phyloP scores from a whole-genome alignment of 768 basidiomycete genomes.

The Trametes cingulata region DNA sequence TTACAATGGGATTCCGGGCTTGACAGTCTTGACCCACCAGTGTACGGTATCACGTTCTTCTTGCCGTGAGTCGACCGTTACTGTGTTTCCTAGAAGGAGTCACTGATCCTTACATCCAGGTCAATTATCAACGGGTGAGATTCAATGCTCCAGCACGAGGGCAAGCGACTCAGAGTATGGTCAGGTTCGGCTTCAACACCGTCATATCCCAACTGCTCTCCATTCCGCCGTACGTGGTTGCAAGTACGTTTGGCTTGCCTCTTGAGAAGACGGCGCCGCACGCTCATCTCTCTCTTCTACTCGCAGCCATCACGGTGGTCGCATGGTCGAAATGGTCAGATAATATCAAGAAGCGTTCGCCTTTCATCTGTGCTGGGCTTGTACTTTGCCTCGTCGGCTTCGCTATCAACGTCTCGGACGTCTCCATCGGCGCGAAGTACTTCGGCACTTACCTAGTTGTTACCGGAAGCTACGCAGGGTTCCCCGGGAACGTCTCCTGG shows the following conservation, averaged over 20 bases:
- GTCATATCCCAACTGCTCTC: slow-evolving; percentile 64
- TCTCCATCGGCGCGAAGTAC: slow-evolving; percentile 58
- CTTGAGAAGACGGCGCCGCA: too few relatives aligned
- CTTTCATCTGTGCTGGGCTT: slow-evolving; percentile 57
- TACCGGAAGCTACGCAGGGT: slow-evolving; percentile 57
- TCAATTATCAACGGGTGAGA: slow-evolving; percentile 21
- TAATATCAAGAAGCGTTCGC: slow-evolving; percentile 51
- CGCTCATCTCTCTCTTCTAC: neutral
- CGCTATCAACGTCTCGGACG: slow-evolving; percentile 60
- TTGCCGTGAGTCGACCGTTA: slow-evolving; percentile 49
- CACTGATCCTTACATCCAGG: neutral
- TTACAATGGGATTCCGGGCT: too few relatives aligned
- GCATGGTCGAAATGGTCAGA: slow-evolving; percentile 62
- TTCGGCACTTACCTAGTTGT: slow-evolving; percentile 74
- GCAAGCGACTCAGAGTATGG: too few relatives aligned
- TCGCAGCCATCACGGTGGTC: slow-evolving; percentile 52
- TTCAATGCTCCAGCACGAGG: neutral
- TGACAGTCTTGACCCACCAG: slow-evolving; percentile 32
- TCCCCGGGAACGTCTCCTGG: slow-evolving; percentile 69
- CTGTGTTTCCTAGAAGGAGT: neutral
- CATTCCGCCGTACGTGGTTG: slow-evolving; percentile 64
- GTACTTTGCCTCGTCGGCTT: slow-evolving; percentile 58
- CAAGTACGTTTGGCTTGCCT: slow-evolving; percentile 43
- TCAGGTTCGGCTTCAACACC: slow-evolving; percentile 55
- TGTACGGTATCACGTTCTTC: slow-evolving; percentile 70